Evolutionary conservation across 2,329 filamentous ascomycete genomes (phyloP), one percentile per base, ranked within the genome.

Genomic region (Nigrospora sphaerica): DNA sequence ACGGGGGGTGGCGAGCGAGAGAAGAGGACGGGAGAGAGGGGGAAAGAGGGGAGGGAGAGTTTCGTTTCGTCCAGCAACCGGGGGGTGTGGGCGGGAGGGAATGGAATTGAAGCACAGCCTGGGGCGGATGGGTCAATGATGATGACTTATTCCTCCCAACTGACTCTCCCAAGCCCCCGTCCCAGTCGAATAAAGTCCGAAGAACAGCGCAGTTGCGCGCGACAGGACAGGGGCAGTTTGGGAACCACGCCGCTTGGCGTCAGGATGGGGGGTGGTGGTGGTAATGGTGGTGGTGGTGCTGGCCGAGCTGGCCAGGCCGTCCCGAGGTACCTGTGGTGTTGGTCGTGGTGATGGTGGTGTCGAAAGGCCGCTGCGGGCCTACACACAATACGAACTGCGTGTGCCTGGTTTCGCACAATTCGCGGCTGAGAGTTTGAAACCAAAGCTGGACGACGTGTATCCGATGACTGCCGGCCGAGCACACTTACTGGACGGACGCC

Each of bases 141-240:
- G 42, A 44, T 44, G 42, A 37, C 42, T 44, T 44, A 44, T 37
- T 43, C 40, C 32, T 42, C 34, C 32, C 17, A 42, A 42, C 32
- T 23, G 40, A 42, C 40, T 33, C 34, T 32, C 32, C 40, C 34
- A 32, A 33, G 32, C 34, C 32, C n/a, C 40, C 40, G 32, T 42
- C 34, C 32, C 34, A 33, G 34, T 34, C 32, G 40, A 34, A 42
- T 19, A 42, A 42, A 42, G 40, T 34, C 40, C 40, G 40, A 42
- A 31, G 23, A 33, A 28, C 23, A 28, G 23, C 23, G 34, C 40
- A 9, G 23, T 33, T 34, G 17, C 40, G n/a, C 40, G 19, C 32
- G 40, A 42, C 40, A 33, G 32, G 40, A 42, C 40, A 42, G 40
- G 40, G 40, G 40, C 40, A 42, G 18, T 42, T 18, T 40, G 19